Base-by-base conservation (phyloP, 345 rosid species). In the Gossypium turneri region DNA sequence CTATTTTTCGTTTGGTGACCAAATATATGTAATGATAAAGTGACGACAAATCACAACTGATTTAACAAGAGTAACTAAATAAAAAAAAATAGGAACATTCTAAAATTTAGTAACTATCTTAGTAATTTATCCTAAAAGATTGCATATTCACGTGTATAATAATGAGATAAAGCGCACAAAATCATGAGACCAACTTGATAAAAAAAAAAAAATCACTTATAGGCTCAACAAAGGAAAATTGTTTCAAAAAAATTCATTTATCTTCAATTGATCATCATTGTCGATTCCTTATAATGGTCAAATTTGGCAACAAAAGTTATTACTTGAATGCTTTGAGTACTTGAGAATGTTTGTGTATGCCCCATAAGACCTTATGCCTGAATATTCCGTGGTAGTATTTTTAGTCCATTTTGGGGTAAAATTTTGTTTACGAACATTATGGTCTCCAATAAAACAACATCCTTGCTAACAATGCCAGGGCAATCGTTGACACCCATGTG, bases 401-500 rank as follows among this genome's bases (percentile, higher is more conserved):
- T 71, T 71, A 10, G 43, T 56, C 58, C 50, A 17, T 29, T 12
- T 55, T 38, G 7, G 17, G 38, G 16, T 27, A 1, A 41, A 34
- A 0, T 56, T 22, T 22, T 69, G 0, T 20, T 53, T n/a, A 12
- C 2, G 9, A 7, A 75, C 16, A 76, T 70, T 79, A 56, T 74
- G 78, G 75, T 76, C 67, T 55, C 34, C 43, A 24, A 9, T 12
- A 52, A 29, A 20, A 16, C 24, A 19, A 20, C 45, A 64, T 34
- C 27, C 51, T 44, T 45, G 60, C 25, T 48, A 25, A 29, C 24
- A 17, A 64, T 22, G 61, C 41, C 25, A 1, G 45, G 66, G 20
- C 8, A 38, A 2, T 25, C 44, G 13, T 41, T 53, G 55, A 45
- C 11, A 38, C 41, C 75, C 81, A 78, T 78, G 70, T 67, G 74